phyloP scores from a whole-genome alignment of 2,329 filamentous ascomycete genomes.

The Penicillium expansum region DNA sequence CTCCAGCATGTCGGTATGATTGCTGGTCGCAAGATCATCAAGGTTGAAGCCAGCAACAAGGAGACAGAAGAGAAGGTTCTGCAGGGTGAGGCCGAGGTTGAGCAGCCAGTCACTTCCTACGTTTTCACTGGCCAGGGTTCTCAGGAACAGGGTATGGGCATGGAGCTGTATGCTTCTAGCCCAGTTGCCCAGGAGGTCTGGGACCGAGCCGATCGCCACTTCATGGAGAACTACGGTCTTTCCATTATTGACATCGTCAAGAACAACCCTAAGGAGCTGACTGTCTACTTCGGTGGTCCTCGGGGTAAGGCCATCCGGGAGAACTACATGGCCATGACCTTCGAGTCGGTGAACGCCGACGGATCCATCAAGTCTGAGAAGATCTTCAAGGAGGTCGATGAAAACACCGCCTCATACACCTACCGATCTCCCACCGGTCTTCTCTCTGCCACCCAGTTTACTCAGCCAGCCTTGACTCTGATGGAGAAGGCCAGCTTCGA shows the following conservation, averaged over 20 bases:
- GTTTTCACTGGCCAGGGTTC: conserved; percentile 98
- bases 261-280: conserved; percentile 99
- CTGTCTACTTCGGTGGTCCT: conserved; percentile 95
- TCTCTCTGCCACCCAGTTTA: conserved; percentile 96
- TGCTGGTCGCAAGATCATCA: conserved; percentile 97
- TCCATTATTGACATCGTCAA: conserved; percentile 98
- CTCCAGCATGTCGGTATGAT: conserved; percentile 98
- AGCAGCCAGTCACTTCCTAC: conserved; percentile 94
- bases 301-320: conserved; percentile 95
- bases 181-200: conserved; percentile 94
- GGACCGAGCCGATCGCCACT: conserved; percentile 96
- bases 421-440: conserved; percentile 94
- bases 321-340: conserved; percentile 99
- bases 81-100: conserved; percentile 91
- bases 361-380: conserved; percentile 96
- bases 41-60: conserved; percentile 93
- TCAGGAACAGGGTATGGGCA: conserved; percentile 99
- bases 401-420: conserved; percentile 91
- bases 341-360: conserved; percentile 92
- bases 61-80: conserved; percentile 96
- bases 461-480: conserved; percentile 90
- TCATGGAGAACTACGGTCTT: conserved; percentile 98
- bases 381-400: conserved; percentile 97
- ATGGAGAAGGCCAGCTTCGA: conserved; percentile 99
- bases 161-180: conserved; percentile 95